A percentile compares a stretch with the other conserved stretches of the same genome.
phyloP scores from a whole-genome alignment of 2,329 filamentous ascomycete genomes.

The Boeremia exigua region DNA sequence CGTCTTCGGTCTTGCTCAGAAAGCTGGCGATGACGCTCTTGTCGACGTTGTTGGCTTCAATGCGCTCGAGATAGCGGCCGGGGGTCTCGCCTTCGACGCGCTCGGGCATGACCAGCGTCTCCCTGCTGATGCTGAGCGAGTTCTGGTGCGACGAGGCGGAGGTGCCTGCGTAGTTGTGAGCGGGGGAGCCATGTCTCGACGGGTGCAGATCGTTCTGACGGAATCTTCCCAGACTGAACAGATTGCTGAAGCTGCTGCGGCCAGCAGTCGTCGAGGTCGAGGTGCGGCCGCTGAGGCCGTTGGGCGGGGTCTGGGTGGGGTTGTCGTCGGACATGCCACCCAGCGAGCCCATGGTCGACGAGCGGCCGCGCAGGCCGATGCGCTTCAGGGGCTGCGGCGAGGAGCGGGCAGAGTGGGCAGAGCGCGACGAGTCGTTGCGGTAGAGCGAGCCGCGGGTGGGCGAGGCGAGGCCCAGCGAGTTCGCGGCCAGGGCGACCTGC shows the following conservation, averaged over 20 bases:
- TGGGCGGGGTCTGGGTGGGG: slow-evolving; percentile 63
- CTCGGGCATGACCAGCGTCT: slow-evolving; percentile 74
- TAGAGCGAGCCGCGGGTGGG: slow-evolving; percentile 55
- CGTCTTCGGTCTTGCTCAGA: slow-evolving; percentile 83
- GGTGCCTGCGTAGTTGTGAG: slow-evolving; percentile 66
- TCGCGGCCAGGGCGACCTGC: slow-evolving; percentile 59
- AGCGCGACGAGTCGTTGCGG: slow-evolving; percentile 65
- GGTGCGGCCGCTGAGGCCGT: slow-evolving; percentile 61
- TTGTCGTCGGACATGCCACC: slow-evolving; percentile 75
- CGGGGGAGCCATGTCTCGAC: slow-evolving; percentile 65
- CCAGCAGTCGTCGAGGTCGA: slow-evolving; percentile 86
- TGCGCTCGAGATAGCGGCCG: slow-evolving; percentile 81
- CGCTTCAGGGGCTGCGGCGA: slow-evolving; percentile 62
- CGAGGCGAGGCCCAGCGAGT: slow-evolving; percentile 54
- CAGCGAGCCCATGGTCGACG: slow-evolving; percentile 87
- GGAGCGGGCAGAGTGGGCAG: slow-evolving; percentile 69
- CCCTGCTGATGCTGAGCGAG: slow-evolving; percentile 77
- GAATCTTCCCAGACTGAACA: slow-evolving; percentile 78
- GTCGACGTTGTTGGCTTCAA: slow-evolving; percentile 79
- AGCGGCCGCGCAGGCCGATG: slow-evolving; percentile 72
- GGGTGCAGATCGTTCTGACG: slow-evolving; percentile 77
- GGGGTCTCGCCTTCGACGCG: slow-evolving; percentile 87
- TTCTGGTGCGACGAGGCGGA: slow-evolving; percentile 81
- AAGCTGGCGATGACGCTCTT: slow-evolving; percentile 84
- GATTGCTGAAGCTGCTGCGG: slow-evolving; percentile 88